A percentile compares a stretch with the other conserved stretches of the same genome.
These are phyloP conservation scores for Blastomyces emzantsi DNA, from an alignment of 2,329 filamentous ascomycete species.

Conservation along the genomic window DNA sequence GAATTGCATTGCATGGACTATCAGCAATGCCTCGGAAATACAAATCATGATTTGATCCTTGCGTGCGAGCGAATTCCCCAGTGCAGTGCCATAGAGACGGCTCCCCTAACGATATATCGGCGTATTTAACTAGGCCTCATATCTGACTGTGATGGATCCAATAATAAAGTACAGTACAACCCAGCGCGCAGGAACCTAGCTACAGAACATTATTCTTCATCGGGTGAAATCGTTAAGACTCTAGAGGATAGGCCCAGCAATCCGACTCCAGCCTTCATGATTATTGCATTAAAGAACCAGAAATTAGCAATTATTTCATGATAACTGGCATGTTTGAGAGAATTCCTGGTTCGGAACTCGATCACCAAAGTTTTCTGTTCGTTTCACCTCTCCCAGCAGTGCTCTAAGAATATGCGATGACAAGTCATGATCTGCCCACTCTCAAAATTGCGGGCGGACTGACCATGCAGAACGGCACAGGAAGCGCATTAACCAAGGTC, in stretches of 20 bases:
- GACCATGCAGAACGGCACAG: neutral
- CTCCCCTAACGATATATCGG: too few relatives aligned
- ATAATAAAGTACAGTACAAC: neutral
- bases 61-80: neutral
- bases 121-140: neutral
- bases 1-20: neutral
- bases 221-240: neutral
- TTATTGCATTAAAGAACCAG: neutral
- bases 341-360: neutral
- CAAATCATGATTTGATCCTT: neutral
- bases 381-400: neutral
- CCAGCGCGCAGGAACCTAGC: neutral
- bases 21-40: neutral
- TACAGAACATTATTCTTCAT: neutral
- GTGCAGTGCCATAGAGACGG: neutral
- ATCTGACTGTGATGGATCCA: neutral
- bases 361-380: neutral
- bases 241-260: neutral
- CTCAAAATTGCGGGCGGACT: neutral
- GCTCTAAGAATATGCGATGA: neutral
- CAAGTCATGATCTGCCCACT: neutral
- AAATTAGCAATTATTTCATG: neutral
- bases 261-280: neutral
- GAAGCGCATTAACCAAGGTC: neutral
- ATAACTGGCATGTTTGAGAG: neutral